Evolutionary conservation across 1,284 basidiomycete genomes (phyloP), one percentile per base, ranked within the genome.

Genomic region (Inonotus hispidus): DNA sequence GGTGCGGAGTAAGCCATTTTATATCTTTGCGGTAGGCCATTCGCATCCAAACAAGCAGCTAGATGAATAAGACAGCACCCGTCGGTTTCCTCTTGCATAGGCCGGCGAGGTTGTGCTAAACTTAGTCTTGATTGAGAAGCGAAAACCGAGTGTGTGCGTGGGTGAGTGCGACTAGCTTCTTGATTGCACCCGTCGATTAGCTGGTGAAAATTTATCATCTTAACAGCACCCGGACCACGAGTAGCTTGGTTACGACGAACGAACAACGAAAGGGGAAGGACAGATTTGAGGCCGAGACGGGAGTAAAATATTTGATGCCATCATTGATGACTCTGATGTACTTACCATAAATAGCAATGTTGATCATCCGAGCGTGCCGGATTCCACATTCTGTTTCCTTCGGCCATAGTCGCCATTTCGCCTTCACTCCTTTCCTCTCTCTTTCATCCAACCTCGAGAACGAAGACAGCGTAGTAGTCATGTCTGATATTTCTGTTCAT

Each of bases 401-500:
- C 23, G 41, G 8, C 19, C 16, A 1, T 21, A 43, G 35, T 35
- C 27, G 50, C 50, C 50, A 27, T 27, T 35, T 52, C 50, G 38
- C 37, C 53, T n/a, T 37, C 27, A 21, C 35, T 23, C 29, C 11
- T 37, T 14, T 19, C 50, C 45, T 58, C 16, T 27, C 47, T 43
- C 41, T 43, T 21, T 1, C 41, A 1, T 16, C 19, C n/a, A 32
- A 11, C 25, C 19, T 52, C 47, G 25, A 41, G 47, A 35, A 41
- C 47, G 27, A 37, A 14, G 16, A 38, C 46, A 29, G 6, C 16
- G 21, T 19, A 39, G 53, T 21, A 32, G 47, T 35, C 16, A 63
- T 63, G 62, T 11, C 62, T 21, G 62, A 63, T 21, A 52, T 57
- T 29, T 21, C 56, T n/a, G 21, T 29, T 8, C 60, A 58, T 70